These are phyloP conservation scores for Ceratobasidium sp. DNA, from an alignment of 1,284 basidiomycete species.

Conservation along the genomic window DNA sequence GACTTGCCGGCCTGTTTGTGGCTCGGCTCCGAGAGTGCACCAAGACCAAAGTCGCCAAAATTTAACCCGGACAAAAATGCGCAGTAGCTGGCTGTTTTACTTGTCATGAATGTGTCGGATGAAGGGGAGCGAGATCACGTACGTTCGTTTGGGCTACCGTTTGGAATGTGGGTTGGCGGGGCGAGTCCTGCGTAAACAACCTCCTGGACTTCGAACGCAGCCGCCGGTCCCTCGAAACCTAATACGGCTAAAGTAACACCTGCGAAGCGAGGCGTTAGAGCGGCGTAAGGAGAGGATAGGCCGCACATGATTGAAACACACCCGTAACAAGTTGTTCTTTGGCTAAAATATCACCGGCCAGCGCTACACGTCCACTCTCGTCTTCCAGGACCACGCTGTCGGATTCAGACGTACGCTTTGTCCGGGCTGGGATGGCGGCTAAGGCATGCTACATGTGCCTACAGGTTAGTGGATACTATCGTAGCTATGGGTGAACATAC, in stretches of 20 bases:
- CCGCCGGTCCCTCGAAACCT: slow-evolving; percentile 87
- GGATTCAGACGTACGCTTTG: slow-evolving; percentile 79
- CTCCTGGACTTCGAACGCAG: slow-evolving; percentile 96
- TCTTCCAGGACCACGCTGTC: slow-evolving; percentile 94
- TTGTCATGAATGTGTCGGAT: not conserved
- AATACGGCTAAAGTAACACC: slow-evolving; percentile 88
- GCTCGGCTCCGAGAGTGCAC: not conserved
- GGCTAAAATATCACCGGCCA: slow-evolving; percentile 74
- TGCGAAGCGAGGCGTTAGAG: not conserved
- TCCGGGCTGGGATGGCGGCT: slow-evolving; percentile 78
- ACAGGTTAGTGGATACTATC: not conserved
- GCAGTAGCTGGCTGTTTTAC: slow-evolving; percentile 15
- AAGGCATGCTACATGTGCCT: slow-evolving; percentile 77
- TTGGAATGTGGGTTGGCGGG: slow-evolving; percentile 60
- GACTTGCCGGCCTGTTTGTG: not conserved
- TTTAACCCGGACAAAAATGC: slow-evolving; percentile 27
- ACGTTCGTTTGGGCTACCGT: slow-evolving; percentile 53
- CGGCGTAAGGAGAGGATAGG: slow-evolving; percentile 49
- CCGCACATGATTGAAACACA: not conserved
- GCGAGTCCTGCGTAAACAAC: slow-evolving; percentile 75
- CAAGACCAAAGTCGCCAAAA: slow-evolving; percentile 16
- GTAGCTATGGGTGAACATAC: slow-evolving; percentile 61
- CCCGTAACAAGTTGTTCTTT: slow-evolving; percentile 76
- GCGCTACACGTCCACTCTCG: slow-evolving; percentile 89
- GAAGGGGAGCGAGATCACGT: not conserved